Conservation (phyloP, 108 stramenopile species). For the Cyclostephanos tholiformis region DNA sequence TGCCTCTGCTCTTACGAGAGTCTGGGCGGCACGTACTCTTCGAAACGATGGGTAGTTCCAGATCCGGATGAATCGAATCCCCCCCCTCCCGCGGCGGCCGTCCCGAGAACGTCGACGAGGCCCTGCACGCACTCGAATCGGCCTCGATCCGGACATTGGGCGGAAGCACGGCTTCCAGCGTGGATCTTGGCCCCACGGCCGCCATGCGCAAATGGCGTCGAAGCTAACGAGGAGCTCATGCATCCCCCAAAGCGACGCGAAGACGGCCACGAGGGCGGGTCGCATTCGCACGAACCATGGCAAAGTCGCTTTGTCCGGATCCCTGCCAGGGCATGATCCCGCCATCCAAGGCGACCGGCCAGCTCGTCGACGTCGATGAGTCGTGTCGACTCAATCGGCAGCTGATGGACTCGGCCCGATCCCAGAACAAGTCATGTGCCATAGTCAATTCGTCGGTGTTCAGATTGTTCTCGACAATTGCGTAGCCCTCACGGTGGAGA, state of each 20-base stretch:
- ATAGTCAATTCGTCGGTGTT: not conserved
- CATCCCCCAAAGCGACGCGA: not conserved
- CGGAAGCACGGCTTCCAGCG: not conserved
- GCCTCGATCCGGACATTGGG: not conserved
- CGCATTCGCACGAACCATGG: not conserved
- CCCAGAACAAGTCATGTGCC: not conserved
- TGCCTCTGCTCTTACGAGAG: not conserved
- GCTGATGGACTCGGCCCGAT: not conserved
- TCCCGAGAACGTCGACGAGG: not conserved
- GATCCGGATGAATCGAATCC: not conserved
- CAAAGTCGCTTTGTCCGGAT: not conserved
- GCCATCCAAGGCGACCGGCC: not conserved
- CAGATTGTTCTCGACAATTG: not conserved
- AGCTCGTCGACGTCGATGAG: not conserved
- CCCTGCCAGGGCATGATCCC: conserved; percentile 1
- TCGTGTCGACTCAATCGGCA: not conserved
- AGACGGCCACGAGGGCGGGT: not conserved
- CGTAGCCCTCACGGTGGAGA: not conserved
- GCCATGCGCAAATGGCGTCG: not conserved
- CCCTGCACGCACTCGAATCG: not conserved
- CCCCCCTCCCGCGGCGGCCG: not conserved
- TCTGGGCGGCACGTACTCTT: not conserved
- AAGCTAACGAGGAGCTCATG: not conserved
- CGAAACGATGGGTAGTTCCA: not conserved
- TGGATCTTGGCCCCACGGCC: not conserved